phyloP scores from a whole-genome alignment of 345 rosid genomes.

The Acer campestre region DNA sequence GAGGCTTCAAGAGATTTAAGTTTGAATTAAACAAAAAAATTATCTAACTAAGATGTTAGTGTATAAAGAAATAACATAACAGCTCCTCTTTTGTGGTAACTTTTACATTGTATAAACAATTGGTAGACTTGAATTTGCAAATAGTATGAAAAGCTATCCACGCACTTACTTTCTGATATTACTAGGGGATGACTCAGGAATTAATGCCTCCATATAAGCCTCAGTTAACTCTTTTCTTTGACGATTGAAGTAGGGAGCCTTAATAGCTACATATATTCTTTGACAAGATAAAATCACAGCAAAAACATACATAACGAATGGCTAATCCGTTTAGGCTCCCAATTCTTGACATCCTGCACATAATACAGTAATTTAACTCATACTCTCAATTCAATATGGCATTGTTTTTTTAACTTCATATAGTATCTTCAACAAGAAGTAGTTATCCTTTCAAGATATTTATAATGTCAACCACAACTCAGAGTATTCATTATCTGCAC shows the following conservation, averaged over 20 bases:
- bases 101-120: neutral
- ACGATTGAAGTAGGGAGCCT: conserved; percentile 61
- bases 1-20: too few species aligned
- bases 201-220: conserved; percentile 94
- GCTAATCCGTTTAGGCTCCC: conserved; percentile 72
- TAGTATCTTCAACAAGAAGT: neutral
- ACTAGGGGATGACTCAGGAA: conserved; percentile 85
- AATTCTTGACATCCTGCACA: conserved; percentile 72
- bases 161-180: conserved; percentile 68
- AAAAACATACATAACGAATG: conserved; percentile 57
- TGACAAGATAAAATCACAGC: conserved; percentile 59
- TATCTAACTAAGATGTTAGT: neutral
- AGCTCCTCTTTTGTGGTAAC: neutral
- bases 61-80: neutral
- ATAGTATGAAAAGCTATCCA: neutral
- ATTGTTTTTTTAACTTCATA: neutral
- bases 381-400: neutral
- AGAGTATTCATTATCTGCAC: too few species aligned
- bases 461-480: too few species aligned
- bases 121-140: conserved; percentile 6
- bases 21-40: neutral
- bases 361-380: conserved; percentile 21
- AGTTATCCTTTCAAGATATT: neutral
- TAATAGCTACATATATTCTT: conserved; percentile 60
- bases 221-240: conserved; percentile 73